phyloP scores from a whole-genome alignment of 352 stramenopile species.

The Phytopythium vexans region DNA sequence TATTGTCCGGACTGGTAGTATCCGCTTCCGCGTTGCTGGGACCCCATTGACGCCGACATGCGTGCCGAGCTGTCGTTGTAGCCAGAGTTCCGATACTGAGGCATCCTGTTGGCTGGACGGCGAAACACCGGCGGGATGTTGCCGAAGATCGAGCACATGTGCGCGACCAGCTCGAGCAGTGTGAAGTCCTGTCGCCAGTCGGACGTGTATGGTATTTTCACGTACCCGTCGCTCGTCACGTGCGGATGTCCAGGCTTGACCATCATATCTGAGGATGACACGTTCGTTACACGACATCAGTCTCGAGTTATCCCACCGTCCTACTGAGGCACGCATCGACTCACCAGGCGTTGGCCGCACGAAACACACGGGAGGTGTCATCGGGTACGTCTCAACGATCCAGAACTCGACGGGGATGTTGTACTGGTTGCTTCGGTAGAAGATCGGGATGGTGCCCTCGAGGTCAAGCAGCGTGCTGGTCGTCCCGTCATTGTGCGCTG shows the following conservation, averaged over 20 bases:
- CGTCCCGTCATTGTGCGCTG: constrained; percentile 84
- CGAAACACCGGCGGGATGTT: constrained; percentile 85
- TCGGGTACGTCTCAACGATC: constrained; percentile 83
- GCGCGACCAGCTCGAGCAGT: constrained; percentile 78
- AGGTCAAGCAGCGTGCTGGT: constrained; percentile 84
- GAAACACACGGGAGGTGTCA: constrained; percentile 81
- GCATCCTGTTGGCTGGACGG: constrained; percentile 42
- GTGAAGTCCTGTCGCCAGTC: constrained; percentile 85
- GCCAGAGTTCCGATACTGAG: constrained; percentile 28
- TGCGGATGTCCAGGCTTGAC: constrained; percentile 84
- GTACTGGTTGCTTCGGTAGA: constrained; percentile 88
- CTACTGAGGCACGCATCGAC: neutral
- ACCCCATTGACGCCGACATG: constrained; percentile 14
- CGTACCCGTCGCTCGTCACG: constrained; percentile 82
- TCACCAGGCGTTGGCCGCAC: constrained; percentile 75
- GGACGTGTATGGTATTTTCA: constrained; percentile 82
- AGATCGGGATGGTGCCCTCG: constrained; percentile 89
- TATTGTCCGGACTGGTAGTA: constrained; percentile 50
- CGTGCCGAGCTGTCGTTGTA: constrained; percentile 23
- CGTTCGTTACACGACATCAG: neutral
- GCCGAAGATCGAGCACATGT: constrained; percentile 89
- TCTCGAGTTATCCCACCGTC: neutral
- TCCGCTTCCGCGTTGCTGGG: constrained; percentile 15
- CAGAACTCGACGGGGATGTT: constrained; percentile 91
- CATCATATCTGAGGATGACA: constrained; percentile 62